Percentiles rank a stretch among this genome's conserved stretches.
Conservation (phyloP, 345 rosid species). For the Litchi chinensis region DNA sequence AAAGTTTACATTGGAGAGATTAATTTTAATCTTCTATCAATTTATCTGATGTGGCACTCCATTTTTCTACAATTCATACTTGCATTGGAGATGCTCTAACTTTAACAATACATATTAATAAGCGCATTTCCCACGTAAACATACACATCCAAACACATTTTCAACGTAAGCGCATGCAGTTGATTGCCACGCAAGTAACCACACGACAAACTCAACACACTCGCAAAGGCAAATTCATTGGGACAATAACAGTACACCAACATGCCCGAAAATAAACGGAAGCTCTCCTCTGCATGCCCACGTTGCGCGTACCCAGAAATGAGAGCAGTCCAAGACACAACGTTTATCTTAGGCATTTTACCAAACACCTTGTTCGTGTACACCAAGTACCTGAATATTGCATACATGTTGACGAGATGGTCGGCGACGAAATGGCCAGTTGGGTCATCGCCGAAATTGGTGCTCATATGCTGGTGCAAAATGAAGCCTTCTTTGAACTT, state of each 20-base stretch:
- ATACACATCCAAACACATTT: conserved; percentile 52
- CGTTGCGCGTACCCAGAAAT: conserved; percentile 69
- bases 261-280: conserved; percentile 57
- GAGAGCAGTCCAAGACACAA: conserved; percentile 80
- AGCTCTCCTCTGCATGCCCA: conserved; percentile 49
- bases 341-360: conserved; percentile 63
- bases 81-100: too few species aligned
- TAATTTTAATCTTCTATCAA: too few species aligned
- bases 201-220: conserved; percentile 69
- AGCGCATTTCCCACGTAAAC: conserved; percentile 71
- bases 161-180: conserved; percentile 68
- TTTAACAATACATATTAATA: conserved; percentile 67
- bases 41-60: too few species aligned
- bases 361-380: conserved; percentile 63
- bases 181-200: conserved; percentile 55
- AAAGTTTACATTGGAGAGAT: too few species aligned
- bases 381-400: conserved; percentile 53
- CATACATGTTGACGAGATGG: conserved; percentile 65
- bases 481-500: conserved; percentile 50
- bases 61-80: too few species aligned
- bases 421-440: conserved; percentile 50
- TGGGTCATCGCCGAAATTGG: conserved; percentile 12
- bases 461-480: conserved; percentile 63
- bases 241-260: conserved; percentile 56
- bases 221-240: conserved; percentile 69